Evolutionary conservation across 2,329 filamentous ascomycete species (phyloP).

Genomic region (Aspergillus niger): DNA sequence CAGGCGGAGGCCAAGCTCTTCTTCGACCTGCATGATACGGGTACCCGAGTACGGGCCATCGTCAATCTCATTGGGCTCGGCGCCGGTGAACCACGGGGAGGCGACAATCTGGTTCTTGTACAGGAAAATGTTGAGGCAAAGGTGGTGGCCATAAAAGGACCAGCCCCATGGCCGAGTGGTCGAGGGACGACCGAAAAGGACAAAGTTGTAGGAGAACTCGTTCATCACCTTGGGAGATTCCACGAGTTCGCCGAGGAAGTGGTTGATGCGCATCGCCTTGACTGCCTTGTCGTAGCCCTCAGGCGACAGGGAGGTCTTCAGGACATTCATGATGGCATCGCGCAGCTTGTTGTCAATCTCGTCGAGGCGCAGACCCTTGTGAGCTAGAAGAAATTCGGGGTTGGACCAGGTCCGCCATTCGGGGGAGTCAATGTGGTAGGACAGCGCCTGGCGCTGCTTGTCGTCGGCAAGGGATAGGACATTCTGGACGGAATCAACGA

Average conservation of each 20-base stretch:
- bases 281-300: slow-evolving; percentile 72
- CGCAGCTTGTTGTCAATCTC: slow-evolving; percentile 54
- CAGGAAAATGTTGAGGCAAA: slow-evolving; percentile 72
- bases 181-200: slow-evolving; percentile 67
- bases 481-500: slow-evolving; percentile 54
- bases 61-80: slow-evolving; percentile 76
- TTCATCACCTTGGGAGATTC: slow-evolving; percentile 66
- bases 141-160: slow-evolving; percentile 76
- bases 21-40: slow-evolving; percentile 66
- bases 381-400: slow-evolving; percentile 69
- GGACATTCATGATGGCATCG: slow-evolving; percentile 56
- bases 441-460: slow-evolving; percentile 52
- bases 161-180: slow-evolving; percentile 66
- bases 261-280: slow-evolving; percentile 71
- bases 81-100: slow-evolving; percentile 76
- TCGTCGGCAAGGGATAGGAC: slow-evolving; percentile 53
- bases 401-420: slow-evolving; percentile 74
- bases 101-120: slow-evolving; percentile 66
- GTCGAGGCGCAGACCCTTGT: slow-evolving; percentile 71
- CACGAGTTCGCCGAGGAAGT: slow-evolving; percentile 71
- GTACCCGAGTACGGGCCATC: slow-evolving; percentile 64
- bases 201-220: slow-evolving; percentile 75
- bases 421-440: slow-evolving; percentile 67
- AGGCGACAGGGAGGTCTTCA: slow-evolving; percentile 62
- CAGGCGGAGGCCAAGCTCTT: slow-evolving; percentile 63